Evolutionary conservation across 225 moss, liverwort and hornwort genomes (phyloP).

Genomic region (Sphagnum tenellum): DNA sequence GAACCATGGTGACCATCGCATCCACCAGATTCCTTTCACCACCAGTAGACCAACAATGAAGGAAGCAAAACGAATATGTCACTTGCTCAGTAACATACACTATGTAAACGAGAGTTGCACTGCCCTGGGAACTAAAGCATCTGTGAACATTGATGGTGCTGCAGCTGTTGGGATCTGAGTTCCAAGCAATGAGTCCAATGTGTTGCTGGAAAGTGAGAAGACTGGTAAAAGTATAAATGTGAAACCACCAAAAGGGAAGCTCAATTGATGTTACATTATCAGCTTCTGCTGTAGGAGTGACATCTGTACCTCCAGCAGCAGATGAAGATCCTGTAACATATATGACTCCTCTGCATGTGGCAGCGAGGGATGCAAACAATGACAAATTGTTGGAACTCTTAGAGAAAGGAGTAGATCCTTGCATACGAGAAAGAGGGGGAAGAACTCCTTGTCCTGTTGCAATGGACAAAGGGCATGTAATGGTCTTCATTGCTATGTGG

Average conservation of each 20-base stretch:
- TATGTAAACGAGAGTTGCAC: constrained; percentile 25
- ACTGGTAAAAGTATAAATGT: constrained; percentile 14
- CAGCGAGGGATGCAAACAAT: constrained; percentile 65
- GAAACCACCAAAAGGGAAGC: constrained; percentile 18
- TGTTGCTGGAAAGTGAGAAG: constrained; percentile 16
- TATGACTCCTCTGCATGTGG: constrained; percentile 58
- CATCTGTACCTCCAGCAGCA: constrained; percentile 2
- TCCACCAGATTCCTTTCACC: constrained; percentile 84
- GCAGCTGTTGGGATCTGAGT: constrained; percentile 19
- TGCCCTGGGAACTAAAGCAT: constrained; percentile 15
- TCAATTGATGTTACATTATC: constrained; percentile 11
- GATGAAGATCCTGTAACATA: constrained; percentile 16
- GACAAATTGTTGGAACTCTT: constrained; percentile 48
- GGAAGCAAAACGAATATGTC: constrained; percentile 82
- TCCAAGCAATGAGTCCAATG: constrained; percentile 1
- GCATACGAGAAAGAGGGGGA: constrained; percentile 60
- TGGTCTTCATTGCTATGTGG: constrained; percentile 84
- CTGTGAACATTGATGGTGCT: constrained; percentile 9
- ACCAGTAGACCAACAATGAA: constrained; percentile 90
- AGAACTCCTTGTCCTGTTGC: constrained; percentile 68
- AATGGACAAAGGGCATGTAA: constrained; percentile 76
- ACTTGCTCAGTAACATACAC: constrained; percentile 49
- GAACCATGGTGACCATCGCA: constrained; percentile 60
- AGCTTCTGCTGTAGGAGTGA: constrained; percentile 7
- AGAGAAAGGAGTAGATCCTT: constrained; percentile 75